Evolutionary conservation across 257 asterid species (phyloP).

Genomic region (Nicotiana noctiflora): DNA sequence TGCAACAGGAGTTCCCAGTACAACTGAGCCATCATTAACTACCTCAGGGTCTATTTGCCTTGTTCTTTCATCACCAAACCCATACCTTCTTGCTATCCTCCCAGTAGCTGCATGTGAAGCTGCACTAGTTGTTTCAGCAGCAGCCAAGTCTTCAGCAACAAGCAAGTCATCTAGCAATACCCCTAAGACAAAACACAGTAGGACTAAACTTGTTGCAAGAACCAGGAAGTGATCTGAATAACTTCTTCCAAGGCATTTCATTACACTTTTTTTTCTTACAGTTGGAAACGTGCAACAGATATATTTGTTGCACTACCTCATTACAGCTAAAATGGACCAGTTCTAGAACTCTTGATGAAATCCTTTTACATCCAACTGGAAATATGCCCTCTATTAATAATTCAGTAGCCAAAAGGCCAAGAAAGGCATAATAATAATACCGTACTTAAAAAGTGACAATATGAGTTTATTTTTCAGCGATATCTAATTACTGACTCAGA

Average conservation of each 20-base stretch:
- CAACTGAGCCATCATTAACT: slow-evolving; percentile 73
- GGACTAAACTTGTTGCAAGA: neutral
- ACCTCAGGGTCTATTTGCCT: slow-evolving; percentile 46
- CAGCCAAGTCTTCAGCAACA: slow-evolving; percentile 98
- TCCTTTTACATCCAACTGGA: neutral
- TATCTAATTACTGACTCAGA: neutral
- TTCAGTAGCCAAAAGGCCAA: neutral
- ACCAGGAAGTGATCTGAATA: neutral
- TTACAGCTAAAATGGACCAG: neutral
- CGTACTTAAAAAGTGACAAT: neutral
- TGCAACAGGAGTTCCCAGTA: slow-evolving; percentile 90
- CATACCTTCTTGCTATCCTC: slow-evolving; percentile 63
- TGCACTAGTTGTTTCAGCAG: slow-evolving; percentile 93
- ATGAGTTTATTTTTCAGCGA: neutral
- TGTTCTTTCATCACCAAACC: slow-evolving; percentile 54
- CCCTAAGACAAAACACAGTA: slow-evolving; percentile 36
- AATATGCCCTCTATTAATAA: neutral
- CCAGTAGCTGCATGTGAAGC: slow-evolving; percentile 96
- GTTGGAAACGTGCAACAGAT: neutral
- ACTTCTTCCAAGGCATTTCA: neutral
- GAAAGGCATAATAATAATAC: neutral
- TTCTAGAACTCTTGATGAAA: neutral
- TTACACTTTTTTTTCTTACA: neutral
- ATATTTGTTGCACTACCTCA: neutral
- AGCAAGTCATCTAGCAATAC: slow-evolving; percentile 90